Conservation (phyloP, 768 basidiomycete species). For the Leucocoprinus birnbaumii region DNA sequence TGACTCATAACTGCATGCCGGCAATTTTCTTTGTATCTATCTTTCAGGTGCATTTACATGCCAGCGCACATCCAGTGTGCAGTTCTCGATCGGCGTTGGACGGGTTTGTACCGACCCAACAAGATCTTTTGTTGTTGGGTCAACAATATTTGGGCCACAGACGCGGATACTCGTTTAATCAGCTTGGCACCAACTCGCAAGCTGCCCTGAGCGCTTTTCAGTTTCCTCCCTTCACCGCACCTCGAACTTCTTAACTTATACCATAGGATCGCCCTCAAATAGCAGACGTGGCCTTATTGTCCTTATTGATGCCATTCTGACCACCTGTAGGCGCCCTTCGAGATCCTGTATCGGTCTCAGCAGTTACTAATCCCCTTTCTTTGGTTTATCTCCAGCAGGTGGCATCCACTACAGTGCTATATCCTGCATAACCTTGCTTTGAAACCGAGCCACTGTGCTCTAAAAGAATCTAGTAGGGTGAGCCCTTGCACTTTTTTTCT, state of each 20-base stretch:
- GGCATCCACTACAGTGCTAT: neutral
- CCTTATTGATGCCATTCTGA: neutral
- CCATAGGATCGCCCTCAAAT: neutral
- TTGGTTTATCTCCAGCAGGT: neutral
- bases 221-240: neutral
- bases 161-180: neutral
- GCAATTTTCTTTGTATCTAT: neutral
- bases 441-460: neutral
- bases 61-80: neutral
- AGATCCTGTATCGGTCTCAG: neutral
- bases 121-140: constrained; percentile 1
- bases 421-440: constrained; percentile 3
- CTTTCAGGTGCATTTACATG: neutral
- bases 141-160: constrained; percentile 10
- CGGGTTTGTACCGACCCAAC: neutral
- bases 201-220: constrained; percentile 6
- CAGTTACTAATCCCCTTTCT: neutral
- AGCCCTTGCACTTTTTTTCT: constrained; percentile 30
- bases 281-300: neutral
- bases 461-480: constrained; percentile 16
- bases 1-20: constrained; percentile 10
- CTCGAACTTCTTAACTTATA: neutral
- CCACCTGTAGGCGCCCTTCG: constrained; percentile 1
- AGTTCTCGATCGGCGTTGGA: neutral
- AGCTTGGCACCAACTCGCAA: constrained; percentile 6